Conservation (phyloP, 805 yeast species). For the Candida qinlingensis region DNA sequence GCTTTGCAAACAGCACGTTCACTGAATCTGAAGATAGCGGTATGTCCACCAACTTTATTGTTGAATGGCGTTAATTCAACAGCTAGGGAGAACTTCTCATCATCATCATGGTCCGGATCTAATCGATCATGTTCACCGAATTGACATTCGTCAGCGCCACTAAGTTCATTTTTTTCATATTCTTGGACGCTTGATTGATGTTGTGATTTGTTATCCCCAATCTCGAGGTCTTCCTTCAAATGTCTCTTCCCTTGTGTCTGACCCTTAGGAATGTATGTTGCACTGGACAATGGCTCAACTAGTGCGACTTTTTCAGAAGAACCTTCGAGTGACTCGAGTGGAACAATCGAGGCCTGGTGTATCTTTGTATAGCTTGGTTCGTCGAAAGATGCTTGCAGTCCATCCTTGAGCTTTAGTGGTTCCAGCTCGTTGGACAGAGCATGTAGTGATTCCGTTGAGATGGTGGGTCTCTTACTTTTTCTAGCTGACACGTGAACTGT, state of each 20-base stretch:
- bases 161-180: conserved; percentile 7
- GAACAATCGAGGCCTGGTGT: neutral
- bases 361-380: neutral
- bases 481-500: neutral
- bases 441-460: neutral
- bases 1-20: conserved; percentile 93
- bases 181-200: neutral
- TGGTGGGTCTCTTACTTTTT: neutral
- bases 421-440: neutral
- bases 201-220: neutral
- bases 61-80: conserved; percentile 89
- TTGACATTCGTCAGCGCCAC: neutral
- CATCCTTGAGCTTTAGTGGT: neutral
- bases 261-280: conserved; percentile 66
- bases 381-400: neutral
- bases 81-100: conserved; percentile 56
- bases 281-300: conserved; percentile 61
- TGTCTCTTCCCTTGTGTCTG: conserved; percentile 27
- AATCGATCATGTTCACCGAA: neutral
- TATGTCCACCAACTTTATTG: conserved; percentile 97
- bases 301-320: conserved; percentile 6
- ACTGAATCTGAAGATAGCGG: conserved; percentile 90
- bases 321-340: neutral
- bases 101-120: conserved; percentile 14
- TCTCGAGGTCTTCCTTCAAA: conserved; percentile 13